Conservation (phyloP, 106 monocot species). For the Gastrodia elata region DNA sequence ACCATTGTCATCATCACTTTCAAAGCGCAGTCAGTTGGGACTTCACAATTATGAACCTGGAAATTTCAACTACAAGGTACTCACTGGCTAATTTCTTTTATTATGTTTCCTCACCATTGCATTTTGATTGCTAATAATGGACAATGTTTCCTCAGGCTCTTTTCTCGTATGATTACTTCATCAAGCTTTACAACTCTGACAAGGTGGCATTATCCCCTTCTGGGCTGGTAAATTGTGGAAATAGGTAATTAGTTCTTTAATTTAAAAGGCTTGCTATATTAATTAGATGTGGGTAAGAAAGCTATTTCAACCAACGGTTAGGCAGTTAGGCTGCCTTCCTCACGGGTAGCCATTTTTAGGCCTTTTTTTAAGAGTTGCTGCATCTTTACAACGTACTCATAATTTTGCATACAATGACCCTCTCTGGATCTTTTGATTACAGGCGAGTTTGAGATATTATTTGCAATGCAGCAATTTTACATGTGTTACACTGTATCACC, state of each 20-base stretch:
- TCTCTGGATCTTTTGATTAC: not conserved
- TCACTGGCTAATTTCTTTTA: not conserved
- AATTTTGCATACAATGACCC: not conserved
- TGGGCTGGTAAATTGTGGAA: conserved; percentile 81
- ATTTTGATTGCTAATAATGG: conserved; percentile 16
- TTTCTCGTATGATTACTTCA: conserved; percentile 65
- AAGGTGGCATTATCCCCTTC: conserved; percentile 66
- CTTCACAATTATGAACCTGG: conserved; percentile 4
- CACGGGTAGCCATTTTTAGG: not conserved
- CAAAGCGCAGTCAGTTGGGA: conserved; percentile 16
- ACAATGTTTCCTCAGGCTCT: conserved; percentile 47
- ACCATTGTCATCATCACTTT: conserved; percentile 10
- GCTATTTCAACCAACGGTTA: not conserved
- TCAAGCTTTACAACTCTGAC: conserved; percentile 65
- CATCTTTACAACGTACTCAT: not conserved
- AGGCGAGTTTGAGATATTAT: not conserved
- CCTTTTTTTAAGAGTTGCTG: not conserved
- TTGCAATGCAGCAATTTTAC: not conserved
- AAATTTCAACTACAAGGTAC: conserved; percentile 22
- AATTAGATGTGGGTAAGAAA: not conserved
- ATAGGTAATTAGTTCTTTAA: conserved; percentile 48
- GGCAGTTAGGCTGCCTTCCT: not conserved
- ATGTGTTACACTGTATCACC: not conserved
- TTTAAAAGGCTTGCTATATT: not conserved
- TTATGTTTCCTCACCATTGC: not conserved